phyloP scores from a whole-genome alignment of 2,329 filamentous ascomycete genomes.

The Fusarium multiceps region DNA sequence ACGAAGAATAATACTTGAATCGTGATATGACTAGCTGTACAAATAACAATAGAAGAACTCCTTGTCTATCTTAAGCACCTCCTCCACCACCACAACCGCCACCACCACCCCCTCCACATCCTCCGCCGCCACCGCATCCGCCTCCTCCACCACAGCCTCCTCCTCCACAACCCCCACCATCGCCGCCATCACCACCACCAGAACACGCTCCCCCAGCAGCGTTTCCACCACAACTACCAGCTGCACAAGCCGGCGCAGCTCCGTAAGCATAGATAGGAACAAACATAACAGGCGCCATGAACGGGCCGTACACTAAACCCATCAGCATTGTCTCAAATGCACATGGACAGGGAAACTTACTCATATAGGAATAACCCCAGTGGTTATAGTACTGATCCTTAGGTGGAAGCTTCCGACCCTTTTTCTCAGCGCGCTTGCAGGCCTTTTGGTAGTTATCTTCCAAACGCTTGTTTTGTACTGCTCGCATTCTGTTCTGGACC shows the following conservation, averaged over 20 bases:
- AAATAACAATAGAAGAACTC: background rate
- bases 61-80: background rate
- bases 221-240: constrained; percentile 62
- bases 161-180: constrained; percentile 11
- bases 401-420: constrained; percentile 60
- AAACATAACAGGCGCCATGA: constrained; percentile 56
- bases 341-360: constrained; percentile 18
- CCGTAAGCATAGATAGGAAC: constrained; percentile 55
- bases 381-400: constrained; percentile 63
- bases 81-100: background rate
- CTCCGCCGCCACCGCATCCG: background rate
- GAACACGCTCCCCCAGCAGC: constrained; percentile 55
- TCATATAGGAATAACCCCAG: constrained; percentile 65
- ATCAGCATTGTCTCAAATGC: fast-evolving
- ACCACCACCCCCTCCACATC: background rate
- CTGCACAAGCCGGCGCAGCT: constrained; percentile 52
- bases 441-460: constrained; percentile 69
- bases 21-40: background rate
- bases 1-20: background rate
- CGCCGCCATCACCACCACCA: constrained; percentile 31
- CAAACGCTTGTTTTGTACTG: constrained; percentile 48
- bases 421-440: constrained; percentile 60
- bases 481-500: constrained; percentile 27
- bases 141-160: background rate
- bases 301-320: constrained; percentile 57